Base-by-base conservation (phyloP, 129 eudicot species). In the Flaveria robusta region DNA sequence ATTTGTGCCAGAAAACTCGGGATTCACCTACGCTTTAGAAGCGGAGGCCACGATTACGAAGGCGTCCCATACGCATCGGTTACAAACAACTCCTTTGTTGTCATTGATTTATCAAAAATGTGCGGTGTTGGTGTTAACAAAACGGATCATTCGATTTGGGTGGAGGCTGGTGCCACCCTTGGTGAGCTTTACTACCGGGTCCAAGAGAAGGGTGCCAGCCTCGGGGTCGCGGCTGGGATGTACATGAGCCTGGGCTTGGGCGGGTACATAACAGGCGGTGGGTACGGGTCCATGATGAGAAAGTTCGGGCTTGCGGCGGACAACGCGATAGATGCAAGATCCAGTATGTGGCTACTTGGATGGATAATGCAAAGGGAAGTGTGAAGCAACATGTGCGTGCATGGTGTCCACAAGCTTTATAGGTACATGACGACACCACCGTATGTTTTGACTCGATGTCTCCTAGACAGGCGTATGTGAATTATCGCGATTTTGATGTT, bases 11-110 rank as follows among this genome's bases (percentile, higher is more conserved):
- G 68, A 69, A 55, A 74, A 51, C 58, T 68, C 0, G 54, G 79
- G 1, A 51, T 81, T 68, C 81, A 73, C 20, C 65, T 81, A 16
- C 75, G 88, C 23, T 52, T 81, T 45, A 60, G 88, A 9, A 85
- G 88, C 56, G 85, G 88, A 5, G 85, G 88, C 69, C 88, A 84
- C 67, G 88, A 84, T 19, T 84, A 76, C 11, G 88, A 84, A 29
- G 85, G 91, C 9, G 56, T 80, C 9, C 81, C 88, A 8, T 87
- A 85, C 34, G 75, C 72, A 2, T 76, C 88, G 2, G 64, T 24
- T n/a, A 55, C 62, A 45, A 72, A 71, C 0, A 11, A 19, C 4
- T 75, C 82, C 0, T 87, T 85, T 77, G 27, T 87, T 20, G 24
- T 85, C 26, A 42, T 88, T 7, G 92, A 85, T 84, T 67, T 88